These are phyloP conservation scores for Clavispora fructus DNA, from an alignment of 805 yeast species.

Conservation along the genomic window DNA sequence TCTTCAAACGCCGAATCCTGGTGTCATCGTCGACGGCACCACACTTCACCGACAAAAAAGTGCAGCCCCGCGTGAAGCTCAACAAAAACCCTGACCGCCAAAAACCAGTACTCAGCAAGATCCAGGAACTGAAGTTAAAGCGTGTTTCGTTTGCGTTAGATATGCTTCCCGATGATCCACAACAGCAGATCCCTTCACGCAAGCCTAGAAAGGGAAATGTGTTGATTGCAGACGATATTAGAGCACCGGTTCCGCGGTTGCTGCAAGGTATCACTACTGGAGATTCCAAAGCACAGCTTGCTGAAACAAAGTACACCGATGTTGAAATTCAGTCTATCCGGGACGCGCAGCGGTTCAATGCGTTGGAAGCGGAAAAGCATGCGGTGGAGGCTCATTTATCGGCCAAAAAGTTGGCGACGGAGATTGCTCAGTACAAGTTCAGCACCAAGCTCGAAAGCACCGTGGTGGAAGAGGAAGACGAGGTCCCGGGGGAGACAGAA, in stretches of 20 bases:
- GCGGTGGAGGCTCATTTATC: conserved; percentile 72
- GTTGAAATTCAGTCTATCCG: conserved; percentile 51
- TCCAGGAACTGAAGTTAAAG: conserved; percentile 38
- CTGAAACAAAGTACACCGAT: conserved; percentile 30
- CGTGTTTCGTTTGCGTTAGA: conserved; percentile 77
- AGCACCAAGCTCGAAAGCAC: conserved; percentile 2
- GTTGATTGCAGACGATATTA: conserved; percentile 56
- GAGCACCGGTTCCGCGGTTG: conserved; percentile 57
- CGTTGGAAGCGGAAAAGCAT: conserved; percentile 62
- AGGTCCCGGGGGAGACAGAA: conserved; percentile 6
- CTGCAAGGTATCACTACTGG: conserved; percentile 61
- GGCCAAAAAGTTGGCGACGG: conserved; percentile 65
- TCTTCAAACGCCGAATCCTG: conserved; percentile 16
- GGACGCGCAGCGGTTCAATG: conserved; percentile 51
- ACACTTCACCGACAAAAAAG: background rate
- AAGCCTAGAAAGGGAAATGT: conserved; percentile 52
- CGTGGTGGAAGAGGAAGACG: conserved; percentile 17
- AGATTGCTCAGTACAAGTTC: conserved; percentile 46
- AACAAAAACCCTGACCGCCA: conserved; percentile 42
- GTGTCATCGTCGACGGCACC: conserved; percentile 1
- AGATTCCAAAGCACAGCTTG: conserved; percentile 20
- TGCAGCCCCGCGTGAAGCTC: conserved; percentile 28
- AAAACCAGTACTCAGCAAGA: conserved; percentile 27
- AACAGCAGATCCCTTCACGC: conserved; percentile 57
- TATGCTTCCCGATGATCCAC: conserved; percentile 58